Evolutionary conservation across 2,329 filamentous ascomycete species (phyloP), one percentile per base, ranked within the genome.

Genomic region (Ambrosiella beaveri): DNA sequence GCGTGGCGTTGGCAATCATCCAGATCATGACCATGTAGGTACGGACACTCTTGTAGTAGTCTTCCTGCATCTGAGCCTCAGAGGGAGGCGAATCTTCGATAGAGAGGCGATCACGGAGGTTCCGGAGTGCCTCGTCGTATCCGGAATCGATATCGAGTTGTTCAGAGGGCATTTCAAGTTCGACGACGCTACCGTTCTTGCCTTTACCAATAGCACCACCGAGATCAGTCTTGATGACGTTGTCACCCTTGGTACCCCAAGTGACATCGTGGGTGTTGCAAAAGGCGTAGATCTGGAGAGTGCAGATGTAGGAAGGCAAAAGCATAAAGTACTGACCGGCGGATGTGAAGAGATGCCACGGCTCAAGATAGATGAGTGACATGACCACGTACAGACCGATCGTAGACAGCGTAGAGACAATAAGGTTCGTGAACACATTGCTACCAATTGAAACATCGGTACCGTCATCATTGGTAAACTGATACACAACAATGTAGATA

Each of bases 261-360:
- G 93, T 97, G 57, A 98, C 93, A 75, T 98, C 93, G 73, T 98
- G 93, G 91, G 91, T 97, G 75, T 98, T 98, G 75, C 93, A 97
- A 71, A 98, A 98, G 49, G 93, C 93, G 71, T 98, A 98, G 17
- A 97, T 89, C 70, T 98, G 93, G 1, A 98, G 78, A 0, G 88
- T 97, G 74, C 93, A 97, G 71, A 98, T 95, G 74, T 97, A 98
- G 44, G 78, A 84, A 0, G 93, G 93, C 40, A 98, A 76, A 35
- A 98, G 81, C 52, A 90, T 78, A 68, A 98, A 96, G 75, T 98
- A 98, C 69, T 96, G 90, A 0, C 77, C 80, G 0, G 87, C 83
- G 0, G 85, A 91, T 11, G 93, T 98, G 72, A 98, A 86, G 86
- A 98, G 93, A 75, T 98, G 93, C 93, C 93, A 98, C 0, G 93